phyloP scores from a whole-genome alignment of 441 rosid species.

The Croton laevigatus region DNA sequence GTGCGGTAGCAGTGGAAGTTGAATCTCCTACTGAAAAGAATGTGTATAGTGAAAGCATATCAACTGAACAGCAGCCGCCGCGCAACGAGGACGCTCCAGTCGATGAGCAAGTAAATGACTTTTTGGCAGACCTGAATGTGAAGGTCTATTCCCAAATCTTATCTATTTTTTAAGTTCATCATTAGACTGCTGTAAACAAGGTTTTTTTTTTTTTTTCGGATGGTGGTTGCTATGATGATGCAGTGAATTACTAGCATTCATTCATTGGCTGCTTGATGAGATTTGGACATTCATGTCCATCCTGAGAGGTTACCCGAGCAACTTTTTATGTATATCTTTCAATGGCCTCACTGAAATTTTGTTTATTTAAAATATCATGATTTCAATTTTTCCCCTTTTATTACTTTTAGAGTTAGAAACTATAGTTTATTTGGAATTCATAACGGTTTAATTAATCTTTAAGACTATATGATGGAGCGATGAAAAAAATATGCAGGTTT shows the following conservation, averaged over 20 bases:
- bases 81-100: constrained; percentile 32
- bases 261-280: constrained; percentile 35
- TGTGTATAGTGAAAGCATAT: constrained; percentile 25
- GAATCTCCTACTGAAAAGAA: constrained; percentile 30
- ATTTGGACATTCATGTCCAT: constrained; percentile 43
- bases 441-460: not conserved
- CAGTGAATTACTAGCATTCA: constrained; percentile 14
- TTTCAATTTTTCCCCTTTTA: not conserved
- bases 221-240: constrained; percentile 49
- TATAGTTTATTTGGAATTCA: not conserved
- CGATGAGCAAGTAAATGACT: constrained; percentile 38
- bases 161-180: not conserved
- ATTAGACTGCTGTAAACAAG: not conserved
- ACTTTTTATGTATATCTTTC: not conserved
- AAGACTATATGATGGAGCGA: not conserved
- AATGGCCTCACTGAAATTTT: not conserved
- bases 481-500: not conserved
- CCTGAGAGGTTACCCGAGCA: constrained; percentile 73
- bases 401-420: not conserved
- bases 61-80: constrained; percentile 18
- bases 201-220: too few relatives aligned
- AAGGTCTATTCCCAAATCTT: constrained; percentile 27
- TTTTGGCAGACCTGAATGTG: constrained; percentile 51
- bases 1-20: constrained; percentile 30
- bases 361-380: not conserved